Conservation (phyloP, 164 flowering plant genomes). For the Houttuynia cordata region DNA sequence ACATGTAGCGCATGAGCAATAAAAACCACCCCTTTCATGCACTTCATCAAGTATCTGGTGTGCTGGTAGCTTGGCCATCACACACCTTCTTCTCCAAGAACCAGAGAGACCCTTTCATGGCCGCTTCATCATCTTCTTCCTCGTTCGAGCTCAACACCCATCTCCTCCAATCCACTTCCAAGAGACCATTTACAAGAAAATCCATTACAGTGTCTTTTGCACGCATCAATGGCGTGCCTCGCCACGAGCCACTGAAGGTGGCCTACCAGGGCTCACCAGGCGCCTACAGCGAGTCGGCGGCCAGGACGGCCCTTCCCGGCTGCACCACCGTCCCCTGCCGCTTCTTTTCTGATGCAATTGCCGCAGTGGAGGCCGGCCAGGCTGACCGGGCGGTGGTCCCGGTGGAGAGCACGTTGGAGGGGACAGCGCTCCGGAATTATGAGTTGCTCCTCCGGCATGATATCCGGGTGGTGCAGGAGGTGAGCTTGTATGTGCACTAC, state of each 20-base stretch:
- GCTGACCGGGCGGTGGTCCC: slow-evolving; percentile 18
- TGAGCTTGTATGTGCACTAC: slow-evolving; percentile 18
- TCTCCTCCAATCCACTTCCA: not conserved
- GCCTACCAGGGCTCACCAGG: slow-evolving; percentile 26
- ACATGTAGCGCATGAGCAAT: too few relatives aligned
- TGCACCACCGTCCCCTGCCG: slow-evolving; percentile 16
- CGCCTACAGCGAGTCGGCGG: slow-evolving; percentile 24
- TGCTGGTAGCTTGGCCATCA: too few relatives aligned
- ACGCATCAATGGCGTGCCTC: not conserved
- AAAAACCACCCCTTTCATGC: too few relatives aligned
- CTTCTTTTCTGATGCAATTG: slow-evolving; percentile 8
- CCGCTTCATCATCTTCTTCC: not conserved
- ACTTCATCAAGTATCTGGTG: too few relatives aligned
- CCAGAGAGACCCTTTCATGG: not conserved
- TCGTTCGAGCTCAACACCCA: not conserved
- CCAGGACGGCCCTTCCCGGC: slow-evolving; percentile 14
- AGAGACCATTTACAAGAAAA: not conserved
- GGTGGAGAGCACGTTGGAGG: slow-evolving; percentile 22
- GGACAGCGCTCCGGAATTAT: slow-evolving; percentile 17
- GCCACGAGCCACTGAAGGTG: slow-evolving; percentile 3
- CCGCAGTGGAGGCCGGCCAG: slow-evolving; percentile 11
- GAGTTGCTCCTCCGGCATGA: slow-evolving; percentile 12
- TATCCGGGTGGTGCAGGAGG: slow-evolving; percentile 15
- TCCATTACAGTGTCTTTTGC: not conserved
- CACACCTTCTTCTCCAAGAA: too few relatives aligned